A percentile compares a stretch with the other conserved stretches of the same genome.
Conservation (phyloP, 345 rosid genomes). For the Eutrema japonicum region DNA sequence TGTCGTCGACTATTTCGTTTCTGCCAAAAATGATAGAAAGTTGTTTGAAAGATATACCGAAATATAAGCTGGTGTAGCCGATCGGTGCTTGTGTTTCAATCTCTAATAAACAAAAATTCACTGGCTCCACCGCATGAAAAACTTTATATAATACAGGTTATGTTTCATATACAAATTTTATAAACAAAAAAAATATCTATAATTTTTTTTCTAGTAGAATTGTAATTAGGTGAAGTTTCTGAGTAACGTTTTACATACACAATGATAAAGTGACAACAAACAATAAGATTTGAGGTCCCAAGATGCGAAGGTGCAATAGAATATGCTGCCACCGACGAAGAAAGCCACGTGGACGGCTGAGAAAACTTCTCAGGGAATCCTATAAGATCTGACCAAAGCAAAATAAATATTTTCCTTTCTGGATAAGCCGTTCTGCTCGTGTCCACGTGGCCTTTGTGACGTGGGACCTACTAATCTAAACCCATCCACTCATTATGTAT, state of each 20-base stretch:
- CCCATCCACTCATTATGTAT: slow-evolving; percentile 38
- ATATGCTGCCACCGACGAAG: slow-evolving; percentile 41
- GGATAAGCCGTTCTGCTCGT: slow-evolving; percentile 37
- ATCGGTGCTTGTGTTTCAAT: too few species aligned
- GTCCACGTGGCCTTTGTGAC: slow-evolving; percentile 33
- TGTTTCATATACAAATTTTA: background rate
- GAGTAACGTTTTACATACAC: slow-evolving; percentile 21
- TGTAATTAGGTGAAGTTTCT: background rate
- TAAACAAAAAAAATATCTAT: background rate
- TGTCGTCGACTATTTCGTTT: too few species aligned
- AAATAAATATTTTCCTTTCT: slow-evolving; percentile 28
- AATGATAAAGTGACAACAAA: background rate
- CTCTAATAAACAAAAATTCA: background rate
- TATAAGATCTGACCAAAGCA: slow-evolving; percentile 23
- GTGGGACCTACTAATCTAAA: slow-evolving; percentile 41
- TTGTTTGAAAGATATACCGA: too few species aligned
- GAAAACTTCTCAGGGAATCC: slow-evolving; percentile 15
- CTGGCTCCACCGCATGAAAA: background rate
- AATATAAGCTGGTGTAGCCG: too few species aligned
- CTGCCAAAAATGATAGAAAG: too few species aligned
- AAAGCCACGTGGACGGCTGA: slow-evolving; percentile 37
- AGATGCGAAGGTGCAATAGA: slow-evolving; percentile 27
- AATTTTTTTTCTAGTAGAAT: background rate
- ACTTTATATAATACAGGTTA: background rate
- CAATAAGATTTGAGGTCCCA: background rate